phyloP scores from a whole-genome alignment of 139 green algal genomes.

The Mesotaenium endlicherianum region DNA sequence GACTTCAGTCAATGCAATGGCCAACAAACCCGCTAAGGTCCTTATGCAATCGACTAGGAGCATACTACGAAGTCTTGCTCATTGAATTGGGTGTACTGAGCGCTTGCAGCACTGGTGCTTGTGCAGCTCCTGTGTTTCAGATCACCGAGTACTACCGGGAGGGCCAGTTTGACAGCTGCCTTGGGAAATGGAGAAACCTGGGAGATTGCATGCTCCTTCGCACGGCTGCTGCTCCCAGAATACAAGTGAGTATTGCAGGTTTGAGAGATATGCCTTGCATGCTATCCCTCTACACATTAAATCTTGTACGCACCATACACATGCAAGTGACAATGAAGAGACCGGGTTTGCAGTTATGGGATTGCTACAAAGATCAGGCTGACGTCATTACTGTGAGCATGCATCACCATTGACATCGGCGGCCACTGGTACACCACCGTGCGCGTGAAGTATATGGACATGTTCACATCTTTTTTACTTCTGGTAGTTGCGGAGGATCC shows the following conservation, averaged over 20 bases:
- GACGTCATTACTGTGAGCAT: too few relatives aligned
- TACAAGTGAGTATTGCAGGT: neutral
- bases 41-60: too few relatives aligned
- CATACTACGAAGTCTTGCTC: too few relatives aligned
- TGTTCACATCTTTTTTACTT: too few relatives aligned
- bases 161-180: constrained; percentile 26
- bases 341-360: neutral
- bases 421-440: too few relatives aligned
- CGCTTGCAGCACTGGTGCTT: too few relatives aligned
- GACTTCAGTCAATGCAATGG: too few relatives aligned
- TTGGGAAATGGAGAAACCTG: neutral
- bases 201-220: constrained; percentile 29
- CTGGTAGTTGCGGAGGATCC: too few relatives aligned
- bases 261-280: neutral
- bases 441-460: too few relatives aligned
- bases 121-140: constrained; percentile 31
- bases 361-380: neutral
- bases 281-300: neutral
- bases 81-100: too few relatives aligned
- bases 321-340: neutral
- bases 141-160: constrained; percentile 29
- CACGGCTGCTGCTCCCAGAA: neutral
- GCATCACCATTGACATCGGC: too few relatives aligned
- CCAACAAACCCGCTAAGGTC: too few relatives aligned
- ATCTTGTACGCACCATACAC: neutral